Conservation (phyloP, 495 filamentous ascomycete species). For the Jackrogersella multiformis region DNA sequence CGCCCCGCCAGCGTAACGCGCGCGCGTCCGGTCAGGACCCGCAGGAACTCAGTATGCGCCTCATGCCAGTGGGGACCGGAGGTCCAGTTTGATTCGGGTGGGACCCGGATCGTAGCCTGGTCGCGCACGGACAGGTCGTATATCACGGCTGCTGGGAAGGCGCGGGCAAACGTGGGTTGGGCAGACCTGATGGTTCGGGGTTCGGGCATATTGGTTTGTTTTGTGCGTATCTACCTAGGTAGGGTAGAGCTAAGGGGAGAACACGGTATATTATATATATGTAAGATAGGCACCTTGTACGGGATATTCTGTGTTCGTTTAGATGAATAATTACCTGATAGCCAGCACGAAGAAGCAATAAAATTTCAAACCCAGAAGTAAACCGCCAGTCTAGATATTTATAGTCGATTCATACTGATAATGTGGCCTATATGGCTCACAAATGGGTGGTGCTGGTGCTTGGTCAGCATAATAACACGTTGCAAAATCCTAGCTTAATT, state of each 20-base stretch:
- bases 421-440: no score
- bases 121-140: constrained; percentile 44
- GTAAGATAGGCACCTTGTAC: no score
- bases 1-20: constrained; percentile 28
- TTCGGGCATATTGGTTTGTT: constrained; percentile 1
- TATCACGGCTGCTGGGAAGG: constrained; percentile 43
- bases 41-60: constrained; percentile 49
- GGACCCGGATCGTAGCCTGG: constrained; percentile 45
- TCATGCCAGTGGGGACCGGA: constrained; percentile 50
- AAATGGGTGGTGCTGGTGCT: not conserved
- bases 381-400: no score
- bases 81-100: constrained; percentile 43
- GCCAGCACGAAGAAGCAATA: no score
- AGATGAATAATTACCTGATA: no score
- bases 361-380: no score
- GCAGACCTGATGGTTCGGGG: constrained; percentile 1
- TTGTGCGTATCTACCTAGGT: not conserved
- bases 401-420: no score
- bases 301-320: no score
- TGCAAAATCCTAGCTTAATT: not conserved
- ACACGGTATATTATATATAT: no score
- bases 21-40: constrained; percentile 41
- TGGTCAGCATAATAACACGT: not conserved
- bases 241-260: not conserved
- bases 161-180: constrained; percentile 38